Evolutionary conservation across 192 early-diverging fungal genomes (phyloP).

Genomic region (Coemansia sp.): DNA sequence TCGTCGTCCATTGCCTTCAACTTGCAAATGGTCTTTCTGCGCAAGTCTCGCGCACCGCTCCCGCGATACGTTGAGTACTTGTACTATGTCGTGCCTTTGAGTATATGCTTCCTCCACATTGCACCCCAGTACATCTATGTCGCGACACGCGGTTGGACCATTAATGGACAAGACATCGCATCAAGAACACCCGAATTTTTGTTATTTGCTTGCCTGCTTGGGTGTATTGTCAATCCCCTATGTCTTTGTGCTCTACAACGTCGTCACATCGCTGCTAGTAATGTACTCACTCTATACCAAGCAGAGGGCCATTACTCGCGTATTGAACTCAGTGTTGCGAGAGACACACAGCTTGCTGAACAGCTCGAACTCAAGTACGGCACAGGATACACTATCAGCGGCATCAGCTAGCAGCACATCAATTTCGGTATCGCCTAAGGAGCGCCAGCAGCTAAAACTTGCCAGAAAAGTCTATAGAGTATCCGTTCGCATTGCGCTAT

Average conservation of each 20-base stretch:
- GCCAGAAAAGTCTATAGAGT: conserved; percentile 34
- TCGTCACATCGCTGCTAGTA: conserved; percentile 20
- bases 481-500: conserved; percentile 42
- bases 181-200: conserved; percentile 19
- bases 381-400: not conserved
- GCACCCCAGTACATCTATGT: conserved; percentile 22
- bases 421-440: conserved; percentile 15
- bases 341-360: conserved; percentile 13
- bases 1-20: conserved; percentile 46
- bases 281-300: conserved; percentile 30
- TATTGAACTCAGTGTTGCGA: conserved; percentile 14
- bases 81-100: conserved; percentile 31
- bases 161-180: conserved; percentile 10
- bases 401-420: not conserved
- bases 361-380: not conserved
- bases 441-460: conserved; percentile 26
- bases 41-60: conserved; percentile 16
- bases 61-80: conserved; percentile 38
- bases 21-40: conserved; percentile 41
- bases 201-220: conserved; percentile 9
- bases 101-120: conserved; percentile 12
- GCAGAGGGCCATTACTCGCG: conserved; percentile 25
- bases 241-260: conserved; percentile 38
- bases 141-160: conserved; percentile 8
- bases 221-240: conserved; percentile 16